Evolutionary conservation across 352 stramenopile genomes (phyloP), one percentile per base, ranked within the genome.

Genomic region (Plasmopara viticola): DNA sequence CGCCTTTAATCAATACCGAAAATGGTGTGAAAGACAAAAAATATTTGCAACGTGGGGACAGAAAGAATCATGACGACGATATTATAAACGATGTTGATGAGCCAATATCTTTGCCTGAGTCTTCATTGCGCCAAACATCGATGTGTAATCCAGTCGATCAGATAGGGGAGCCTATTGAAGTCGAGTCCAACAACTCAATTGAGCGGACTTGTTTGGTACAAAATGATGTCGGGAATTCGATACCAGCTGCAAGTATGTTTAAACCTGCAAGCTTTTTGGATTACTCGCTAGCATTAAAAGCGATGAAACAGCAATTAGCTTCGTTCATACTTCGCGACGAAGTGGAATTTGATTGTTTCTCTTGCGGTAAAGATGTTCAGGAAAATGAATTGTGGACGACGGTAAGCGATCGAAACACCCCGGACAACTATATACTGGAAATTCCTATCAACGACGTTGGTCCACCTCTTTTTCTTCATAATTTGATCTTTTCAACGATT

Each of bases 401-500:
- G 44, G 29, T 58, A 4, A 73, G 67, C 28, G 70, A 75, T 9
- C 56, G 51, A 31, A 56, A 39, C 9, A 58, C 58, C 39, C 51
- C 58, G 2, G 54, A 70, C 35, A 71, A 74, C 28, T 89, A 86
- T 40, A 37, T 90, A 7, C 38, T 90, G 0, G 80, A 94, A 13
- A 49, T 89, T 20, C 52, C 64, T 0, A 62, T 90, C 29, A 52
- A 51, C 2, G 80, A 90, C 31, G 44, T 46, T 2, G 72, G 66
- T 0, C 62, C 78, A 5, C 61, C 83, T 5, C 64, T 90, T 0
- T 56, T 84, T 13, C 43, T 89, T 10, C 83, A 91, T 50, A 63
- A 59, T 8, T n/a, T 70, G 15, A 56, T 90, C 6, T 68, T 66
- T 13, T 68, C 74, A 9, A 43, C 60, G 1, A 65, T 94, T 20